Base-by-base conservation (phyloP, 2,329 filamentous ascomycete genomes). In the Lizonia empirigonia region DNA sequence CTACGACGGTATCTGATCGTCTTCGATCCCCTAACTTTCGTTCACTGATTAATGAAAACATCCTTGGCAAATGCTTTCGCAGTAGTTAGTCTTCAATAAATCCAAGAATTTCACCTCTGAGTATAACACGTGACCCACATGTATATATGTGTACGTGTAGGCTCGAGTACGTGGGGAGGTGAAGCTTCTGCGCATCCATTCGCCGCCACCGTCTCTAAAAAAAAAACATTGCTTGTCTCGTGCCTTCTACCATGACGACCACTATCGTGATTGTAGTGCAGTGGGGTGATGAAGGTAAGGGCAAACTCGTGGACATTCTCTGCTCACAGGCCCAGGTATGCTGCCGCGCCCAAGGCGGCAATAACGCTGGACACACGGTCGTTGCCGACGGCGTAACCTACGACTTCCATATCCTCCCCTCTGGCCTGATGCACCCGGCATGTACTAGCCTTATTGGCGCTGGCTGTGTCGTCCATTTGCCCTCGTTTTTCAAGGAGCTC, bases 391-490 rank as follows among this genome's bases (percentile, higher is more conserved):
- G 77, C 42, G 61, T 77, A 60, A 82, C 80, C 18, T 74, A 74
- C 63, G 71, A 74, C 48, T 73, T 72, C 60, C 71, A 74, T 54
- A 74, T 75, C 59, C 67, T 74, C 20, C 69, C 71, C 20, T 88
- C 84, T 48, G 89, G 89, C 53, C 81, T 92, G 53, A 79, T 92
- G 59, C 89, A 88, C 68, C 85, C 87, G 6, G 76, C 77, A 33
- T 89, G 83, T 70, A 80, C 84, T 63, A 92, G 91, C 76, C 77
- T 92, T 49, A 88, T 92, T 68, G 89, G 78, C 29, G 61, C 76
- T 54, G 70, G 88, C 52, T 87, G 85, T 38, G 87, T 89, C 53
- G 85, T 90, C 59, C 83, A 90, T 72, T 80, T 88, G 47, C 83
- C 84, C 18, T 78, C 78, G 45, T 87, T 88, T 77, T 87, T 88